Conservation (phyloP, 257 asterid genomes). For the Jacaranda mimosifolia region DNA sequence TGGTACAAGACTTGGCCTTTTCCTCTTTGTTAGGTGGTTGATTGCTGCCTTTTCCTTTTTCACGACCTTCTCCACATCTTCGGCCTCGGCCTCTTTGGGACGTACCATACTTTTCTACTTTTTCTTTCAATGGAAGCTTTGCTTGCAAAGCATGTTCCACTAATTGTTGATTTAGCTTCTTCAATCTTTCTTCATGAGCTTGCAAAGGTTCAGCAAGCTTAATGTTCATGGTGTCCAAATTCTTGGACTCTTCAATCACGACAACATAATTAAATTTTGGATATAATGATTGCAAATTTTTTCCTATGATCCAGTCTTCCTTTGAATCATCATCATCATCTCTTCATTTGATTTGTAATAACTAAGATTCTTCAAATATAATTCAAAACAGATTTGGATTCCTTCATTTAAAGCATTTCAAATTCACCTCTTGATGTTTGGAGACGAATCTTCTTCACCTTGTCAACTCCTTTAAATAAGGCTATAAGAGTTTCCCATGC, state of each 20-base stretch:
- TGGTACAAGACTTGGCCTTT: too few species aligned
- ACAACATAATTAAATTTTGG: background rate
- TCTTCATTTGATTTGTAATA: background rate
- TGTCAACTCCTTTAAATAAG: background rate
- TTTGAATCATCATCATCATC: background rate
- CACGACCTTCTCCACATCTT: background rate
- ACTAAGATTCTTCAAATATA: conserved; percentile 8
- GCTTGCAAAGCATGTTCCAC: background rate
- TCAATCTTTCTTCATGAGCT: background rate
- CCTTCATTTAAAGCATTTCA: background rate
- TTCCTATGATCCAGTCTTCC: background rate
- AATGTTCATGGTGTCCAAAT: background rate
- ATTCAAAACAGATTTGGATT: background rate
- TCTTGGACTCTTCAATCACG: background rate
- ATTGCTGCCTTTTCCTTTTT: background rate
- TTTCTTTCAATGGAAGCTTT: background rate
- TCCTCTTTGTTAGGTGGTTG: too few species aligned
- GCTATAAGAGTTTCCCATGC: conserved; percentile 16
- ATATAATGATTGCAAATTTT: background rate
- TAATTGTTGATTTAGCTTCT: background rate
- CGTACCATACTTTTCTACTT: background rate
- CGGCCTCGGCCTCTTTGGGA: conserved; percentile 6
- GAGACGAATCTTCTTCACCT: conserved; percentile 26
- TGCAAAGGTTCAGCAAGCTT: background rate
- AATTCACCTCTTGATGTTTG: conserved; percentile 7